Conservation (phyloP, 202 grass and related monocot genomes). For the Elaeis oleifera region DNA sequence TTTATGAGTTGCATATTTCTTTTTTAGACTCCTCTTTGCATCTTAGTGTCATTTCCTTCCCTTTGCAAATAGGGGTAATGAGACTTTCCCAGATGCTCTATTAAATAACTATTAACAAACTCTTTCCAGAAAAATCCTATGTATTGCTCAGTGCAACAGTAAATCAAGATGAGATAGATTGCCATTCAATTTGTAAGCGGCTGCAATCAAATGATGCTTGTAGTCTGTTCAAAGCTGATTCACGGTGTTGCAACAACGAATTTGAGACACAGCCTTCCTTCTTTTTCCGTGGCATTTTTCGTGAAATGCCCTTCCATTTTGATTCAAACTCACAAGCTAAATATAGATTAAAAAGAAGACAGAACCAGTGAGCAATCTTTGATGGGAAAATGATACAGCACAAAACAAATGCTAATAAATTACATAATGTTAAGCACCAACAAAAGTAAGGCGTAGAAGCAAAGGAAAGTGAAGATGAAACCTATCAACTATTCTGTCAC, state of each 20-base stretch:
- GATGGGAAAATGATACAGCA: not conserved
- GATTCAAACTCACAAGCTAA: slow-evolving; percentile 69
- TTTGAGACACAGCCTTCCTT: slow-evolving; percentile 30
- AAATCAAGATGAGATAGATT: slow-evolving; percentile 28
- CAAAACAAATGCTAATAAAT: slow-evolving; percentile 1
- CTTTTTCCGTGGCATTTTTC: slow-evolving; percentile 51
- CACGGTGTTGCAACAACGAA: slow-evolving; percentile 49
- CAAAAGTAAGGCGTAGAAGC: too few species aligned
- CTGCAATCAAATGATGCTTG: slow-evolving; percentile 38
- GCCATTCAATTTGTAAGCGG: slow-evolving; percentile 53
- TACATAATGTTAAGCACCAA: not conserved
- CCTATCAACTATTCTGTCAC: too few species aligned
- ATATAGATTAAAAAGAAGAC: not conserved
- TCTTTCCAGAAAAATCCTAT: too few species aligned
- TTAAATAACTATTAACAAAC: not conserved
- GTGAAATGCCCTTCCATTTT: slow-evolving; percentile 67
- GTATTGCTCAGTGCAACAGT: too few species aligned
- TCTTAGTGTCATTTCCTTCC: too few species aligned
- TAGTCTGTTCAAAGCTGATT: slow-evolving; percentile 48
- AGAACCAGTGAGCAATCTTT: not conserved
- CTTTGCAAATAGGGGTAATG: too few species aligned
- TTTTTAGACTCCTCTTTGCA: too few species aligned
- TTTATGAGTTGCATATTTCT: too few species aligned
- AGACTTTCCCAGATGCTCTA: not conserved
- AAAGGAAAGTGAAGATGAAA: too few species aligned